These are phyloP conservation scores for Colletotrichum higginsianum DNA, from an alignment of 2,329 filamentous ascomycete genomes.

Conservation along the genomic window DNA sequence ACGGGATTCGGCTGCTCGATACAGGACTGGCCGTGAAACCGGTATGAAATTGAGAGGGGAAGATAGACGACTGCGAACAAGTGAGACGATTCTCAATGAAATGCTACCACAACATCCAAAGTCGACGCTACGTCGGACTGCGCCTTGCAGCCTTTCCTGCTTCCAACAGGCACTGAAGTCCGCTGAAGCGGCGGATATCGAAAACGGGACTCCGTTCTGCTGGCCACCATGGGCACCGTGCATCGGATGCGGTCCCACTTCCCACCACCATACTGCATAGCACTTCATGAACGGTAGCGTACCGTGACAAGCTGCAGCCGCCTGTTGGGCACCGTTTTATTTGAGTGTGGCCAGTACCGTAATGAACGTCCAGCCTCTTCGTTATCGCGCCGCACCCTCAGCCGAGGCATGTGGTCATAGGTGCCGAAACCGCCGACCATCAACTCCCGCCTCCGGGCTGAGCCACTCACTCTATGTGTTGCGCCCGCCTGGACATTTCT, in stretches of 20 bases:
- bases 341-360: neutral
- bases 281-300: neutral
- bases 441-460: constrained; percentile 3
- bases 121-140: constrained; percentile 16
- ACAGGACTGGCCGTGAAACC: neutral
- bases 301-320: constrained; percentile 7
- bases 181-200: constrained; percentile 36
- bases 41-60: neutral
- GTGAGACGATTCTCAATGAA: constrained; percentile 28
- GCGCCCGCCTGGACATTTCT: neutral
- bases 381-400: constrained; percentile 23
- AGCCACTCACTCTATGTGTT: neutral
- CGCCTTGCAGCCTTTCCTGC: constrained; percentile 37
- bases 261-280: neutral
- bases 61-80: constrained; percentile 7
- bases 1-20: constrained; percentile 1
- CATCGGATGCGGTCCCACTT: constrained; percentile 12
- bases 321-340: neutral
- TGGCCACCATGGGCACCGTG: constrained; percentile 39
- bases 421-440: constrained; percentile 35
- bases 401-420: constrained; percentile 44
- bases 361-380: constrained; percentile 28
- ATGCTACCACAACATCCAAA: constrained; percentile 15
- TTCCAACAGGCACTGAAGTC: constrained; percentile 37
- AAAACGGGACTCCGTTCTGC: constrained; percentile 35